A percentile compares a stretch with the other conserved stretches of the same genome.
phyloP scores from a whole-genome alignment of 768 basidiomycete species.

The Mycena pura region DNA sequence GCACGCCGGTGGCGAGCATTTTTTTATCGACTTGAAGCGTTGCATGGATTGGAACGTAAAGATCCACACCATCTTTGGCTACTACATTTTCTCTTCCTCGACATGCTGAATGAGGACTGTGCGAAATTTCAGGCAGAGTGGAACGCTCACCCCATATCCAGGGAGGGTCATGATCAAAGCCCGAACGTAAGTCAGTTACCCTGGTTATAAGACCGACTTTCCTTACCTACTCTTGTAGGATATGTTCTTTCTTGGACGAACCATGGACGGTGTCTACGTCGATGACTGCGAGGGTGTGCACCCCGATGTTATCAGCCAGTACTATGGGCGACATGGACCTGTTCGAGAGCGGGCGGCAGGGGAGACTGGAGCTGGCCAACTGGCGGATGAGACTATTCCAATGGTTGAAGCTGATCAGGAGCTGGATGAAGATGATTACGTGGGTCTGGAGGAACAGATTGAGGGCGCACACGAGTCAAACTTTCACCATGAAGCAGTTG shows the following conservation, averaged over 20 bases:
- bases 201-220: too few species aligned
- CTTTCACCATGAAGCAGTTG: constrained; percentile 13
- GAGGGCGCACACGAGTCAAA: constrained; percentile 3
- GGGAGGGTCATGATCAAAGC: constrained; percentile 20
- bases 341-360: background rate
- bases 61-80: constrained; percentile 13
- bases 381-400: background rate
- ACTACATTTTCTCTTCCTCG: constrained; percentile 7
- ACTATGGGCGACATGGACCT: constrained; percentile 28
- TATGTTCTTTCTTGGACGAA: constrained; percentile 4
- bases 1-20: constrained; percentile 14
- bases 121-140: constrained; percentile 24
- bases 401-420: background rate
- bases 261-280: constrained; percentile 4
- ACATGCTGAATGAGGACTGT: constrained; percentile 11
- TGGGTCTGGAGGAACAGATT: constrained; percentile 1
- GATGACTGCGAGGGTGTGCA: constrained; percentile 15
- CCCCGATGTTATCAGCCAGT: background rate
- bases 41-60: background rate
- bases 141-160: constrained; percentile 32
- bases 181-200: constrained; percentile 13
- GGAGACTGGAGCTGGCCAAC: constrained; percentile 14
- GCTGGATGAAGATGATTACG: background rate
- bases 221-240: background rate
- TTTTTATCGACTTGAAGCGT: constrained; percentile 12